These are phyloP conservation scores for Fusarium decemcellulare DNA, from an alignment of 2,329 filamentous ascomycete genomes.

Conservation along the genomic window DNA sequence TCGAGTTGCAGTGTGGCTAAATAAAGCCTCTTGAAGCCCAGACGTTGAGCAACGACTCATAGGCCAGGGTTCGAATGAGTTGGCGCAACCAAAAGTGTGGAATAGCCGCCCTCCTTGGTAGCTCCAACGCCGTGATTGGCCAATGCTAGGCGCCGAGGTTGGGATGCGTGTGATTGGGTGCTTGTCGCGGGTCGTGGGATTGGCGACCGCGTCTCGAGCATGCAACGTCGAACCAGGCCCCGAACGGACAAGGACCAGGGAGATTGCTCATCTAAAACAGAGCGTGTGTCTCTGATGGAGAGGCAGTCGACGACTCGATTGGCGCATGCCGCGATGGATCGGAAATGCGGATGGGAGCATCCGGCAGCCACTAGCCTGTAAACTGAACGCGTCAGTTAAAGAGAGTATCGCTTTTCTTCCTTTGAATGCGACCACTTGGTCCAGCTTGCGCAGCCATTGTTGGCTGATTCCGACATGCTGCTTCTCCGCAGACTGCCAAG, in stretches of 20 bases:
- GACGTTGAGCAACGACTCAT: slow-evolving; percentile 39
- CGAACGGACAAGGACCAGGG: slow-evolving; percentile 29
- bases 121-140: slow-evolving; percentile 47
- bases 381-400: slow-evolving; percentile 4
- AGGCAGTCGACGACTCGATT: slow-evolving; percentile 29
- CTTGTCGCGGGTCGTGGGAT: slow-evolving; percentile 43
- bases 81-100: slow-evolving; percentile 49
- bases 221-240: slow-evolving; percentile 27
- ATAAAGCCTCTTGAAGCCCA: slow-evolving; percentile 43
- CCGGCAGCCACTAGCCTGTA: slow-evolving; percentile 23
- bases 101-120: slow-evolving; percentile 55
- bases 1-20: slow-evolving; percentile 45
- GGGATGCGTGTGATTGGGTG: slow-evolving; percentile 46
- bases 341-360: slow-evolving; percentile 24
- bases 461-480: slow-evolving; percentile 8
- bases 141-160: slow-evolving; percentile 46
- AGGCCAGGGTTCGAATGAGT: slow-evolving; percentile 44
- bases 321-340: slow-evolving; percentile 26
- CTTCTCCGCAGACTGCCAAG: slow-evolving; percentile 15
- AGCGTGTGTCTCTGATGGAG: slow-evolving; percentile 27
- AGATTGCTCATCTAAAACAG: slow-evolving; percentile 29
- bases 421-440: slow-evolving; percentile 19
- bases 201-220: slow-evolving; percentile 44
- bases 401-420: slow-evolving; percentile 17
- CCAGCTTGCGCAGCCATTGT: slow-evolving; percentile 1